These are phyloP conservation scores for Circinella umbellata DNA, from an alignment of 371 early-diverging fungal genomes.

Conservation along the genomic window DNA sequence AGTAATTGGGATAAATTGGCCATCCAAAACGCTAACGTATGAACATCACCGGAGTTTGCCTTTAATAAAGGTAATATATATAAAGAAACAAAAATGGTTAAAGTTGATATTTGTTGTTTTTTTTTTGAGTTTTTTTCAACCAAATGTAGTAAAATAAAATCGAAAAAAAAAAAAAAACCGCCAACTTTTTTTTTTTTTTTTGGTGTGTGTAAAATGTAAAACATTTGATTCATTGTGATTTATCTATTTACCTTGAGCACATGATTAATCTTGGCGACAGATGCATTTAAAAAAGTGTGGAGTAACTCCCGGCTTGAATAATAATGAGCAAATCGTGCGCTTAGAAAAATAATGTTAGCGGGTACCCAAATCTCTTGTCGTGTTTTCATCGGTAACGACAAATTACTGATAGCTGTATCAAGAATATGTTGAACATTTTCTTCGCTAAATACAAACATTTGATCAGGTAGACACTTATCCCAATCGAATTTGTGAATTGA, in stretches of 20 bases:
- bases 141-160: not conserved
- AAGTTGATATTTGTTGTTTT: not conserved
- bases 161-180: not conserved
- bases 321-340: constrained; percentile 88
- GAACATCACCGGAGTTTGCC: constrained; percentile 38
- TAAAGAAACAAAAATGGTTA: not conserved
- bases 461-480: constrained; percentile 79
- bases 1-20: constrained; percentile 79
- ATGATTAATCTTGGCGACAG: constrained; percentile 61
- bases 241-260: constrained; percentile 54
- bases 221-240: not conserved
- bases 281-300: constrained; percentile 63
- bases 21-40: constrained; percentile 80
- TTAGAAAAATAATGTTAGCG: constrained; percentile 86
- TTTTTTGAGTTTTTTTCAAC: not conserved
- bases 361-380: constrained; percentile 72
- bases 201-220: too few species aligned
- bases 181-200: not conserved
- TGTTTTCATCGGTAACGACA: constrained; percentile 59
- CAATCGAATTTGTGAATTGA: constrained; percentile 72
- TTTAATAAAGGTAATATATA: constrained; percentile 9
- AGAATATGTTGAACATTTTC: constrained; percentile 72
- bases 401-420: constrained; percentile 64
- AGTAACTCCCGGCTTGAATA: constrained; percentile 72
- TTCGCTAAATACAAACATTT: constrained; percentile 91